Evolutionary conservation across 2,329 filamentous ascomycete genomes (phyloP), one percentile per base, ranked within the genome.

Genomic region (Cryphonectria japonica): DNA sequence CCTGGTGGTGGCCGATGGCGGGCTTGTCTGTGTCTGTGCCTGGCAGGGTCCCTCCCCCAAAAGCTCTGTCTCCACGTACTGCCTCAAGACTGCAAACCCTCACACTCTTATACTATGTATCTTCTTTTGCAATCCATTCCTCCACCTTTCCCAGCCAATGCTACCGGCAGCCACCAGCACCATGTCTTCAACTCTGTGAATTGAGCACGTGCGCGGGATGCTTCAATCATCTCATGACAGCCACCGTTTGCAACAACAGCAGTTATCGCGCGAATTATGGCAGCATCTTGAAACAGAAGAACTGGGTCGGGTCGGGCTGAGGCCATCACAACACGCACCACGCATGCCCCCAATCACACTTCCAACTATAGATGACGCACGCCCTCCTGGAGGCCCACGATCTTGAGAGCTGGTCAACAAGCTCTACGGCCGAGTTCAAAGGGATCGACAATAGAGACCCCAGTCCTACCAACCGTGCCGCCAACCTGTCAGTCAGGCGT

Each of bases 261-360:
- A 54, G 22, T 50, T 16, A 46, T 22, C 16, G 34, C 50, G 19
- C 4, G n/a, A 26, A 54, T 13, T 26, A 26, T 6, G n/a, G 52
- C 22, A 26, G 50, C 52, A 29, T 19, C 52, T 54, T 54, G 52
- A 54, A 50, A 19, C 16, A n/a, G 11, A n/a, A 7, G 8, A 22
- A 22, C 7, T 22, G 46, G 46, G 46, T 19, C 22, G 37, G 37
- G 37, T 39, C 9, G 37, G 37, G 9, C 11, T 39, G 46, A 50
- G 52, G 52, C 52, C 52, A 29, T 57, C 52, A 29, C 26, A 57
- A 57, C 52, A 57, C n/a, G n/a, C 50, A 16, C 52, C 52, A n/a
- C 19, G 19, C 46, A 8, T n/a, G 19, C 22, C 46, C 46, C 22
- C 7, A 50, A 50, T 50, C 46, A 50, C 46, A 50, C 46, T 22